Evolutionary conservation across 1,284 basidiomycete species (phyloP), one percentile per base, ranked within the genome.

Genomic region (Pascua sp.): DNA sequence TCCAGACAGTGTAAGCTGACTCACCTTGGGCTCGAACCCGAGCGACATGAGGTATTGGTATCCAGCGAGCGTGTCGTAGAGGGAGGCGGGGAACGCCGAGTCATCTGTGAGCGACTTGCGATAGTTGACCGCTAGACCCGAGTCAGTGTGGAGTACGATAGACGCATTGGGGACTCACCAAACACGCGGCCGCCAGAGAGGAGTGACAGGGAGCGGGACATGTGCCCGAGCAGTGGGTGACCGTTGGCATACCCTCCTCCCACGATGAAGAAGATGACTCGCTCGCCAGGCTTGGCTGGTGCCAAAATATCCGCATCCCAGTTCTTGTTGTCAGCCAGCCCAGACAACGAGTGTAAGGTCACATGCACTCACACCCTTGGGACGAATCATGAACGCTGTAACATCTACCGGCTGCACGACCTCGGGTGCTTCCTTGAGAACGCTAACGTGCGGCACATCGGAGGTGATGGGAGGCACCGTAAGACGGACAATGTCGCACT

Each of bases 191-290:
- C 53, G 47, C 42, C 17, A 8, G 53, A 44, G 53, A 54, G 42
- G 16, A 40, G 46, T 8, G 44, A 36, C 13, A 54, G n/a, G 11
- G 54, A 54, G 42, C 53, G 55, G 13, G 42, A 17, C 15, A 46
- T 43, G 57, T 51, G 53, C 43, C 48, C 47, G 40, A 42, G 17
- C 1, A 61, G 47, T 9, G 60, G 56, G 45, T 61, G 60, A 11
- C 56, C 59, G 17, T 42, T 13, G 10, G 49, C 42, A 44, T 58
- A 61, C 12, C 56, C 60, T 4, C 60, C 60, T 13, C 60, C 60
- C 32, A 58, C 47, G 38, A 61, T 39, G 48, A 51, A 58, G 53
- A 50, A 55, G 44, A 61, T 24, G 16, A 42, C 42, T 15, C 51
- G 44, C 39, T 61, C 60, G 13, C 51, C 56, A 2, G 42, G 42